Evolutionary conservation across 257 asterid species (phyloP), one percentile per base, ranked within the genome.

Genomic region (Solanum pennellii): DNA sequence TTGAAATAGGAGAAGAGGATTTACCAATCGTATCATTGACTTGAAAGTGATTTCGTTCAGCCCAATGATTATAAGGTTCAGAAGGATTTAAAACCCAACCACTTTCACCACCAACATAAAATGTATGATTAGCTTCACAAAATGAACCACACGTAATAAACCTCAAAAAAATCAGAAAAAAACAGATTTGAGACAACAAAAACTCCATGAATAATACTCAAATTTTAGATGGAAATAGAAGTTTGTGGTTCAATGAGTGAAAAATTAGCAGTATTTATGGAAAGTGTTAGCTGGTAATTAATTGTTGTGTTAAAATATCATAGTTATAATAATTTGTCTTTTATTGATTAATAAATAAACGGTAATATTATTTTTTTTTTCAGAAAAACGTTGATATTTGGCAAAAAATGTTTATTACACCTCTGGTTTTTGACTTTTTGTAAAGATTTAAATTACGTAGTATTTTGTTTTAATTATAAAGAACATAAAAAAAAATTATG

Each of bases 41-140:
- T 82, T 86, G 89, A 68, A 92, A 91, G 11, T 93, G 93, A 82
- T 88, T 59, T 87, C 87, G 74, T 65, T 86, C 59, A 1, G 93
- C 89, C 95, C 93, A 92, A 23, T 83, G 89, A 12, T 9, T 86
- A 56, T 92, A 91, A 25, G 85, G 89, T 35, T 91, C 89, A 2
- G 88, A 83, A 25, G 93, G 92, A 5, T 87, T 77, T 27, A 86
- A 83, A 9, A 86, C 85, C 94, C 94, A 93, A 18, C 95, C 95
- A 42, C 89, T 91, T 12, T 77, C 87, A 5, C 86, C 93, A 3
- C 96, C 96, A 45, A 90, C 94, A 25, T 89, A 60, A 33, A 91
- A 90, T 11, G 84, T 90, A 56, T 44, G 56, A 69, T 31, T 66
- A 85, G 93, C 95, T n/a, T 87, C 59, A 65, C 88, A 87, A 4